Evolutionary conservation across 73 alveolate species (phyloP).

Genomic region (Paramecium tetraurelia): DNA sequence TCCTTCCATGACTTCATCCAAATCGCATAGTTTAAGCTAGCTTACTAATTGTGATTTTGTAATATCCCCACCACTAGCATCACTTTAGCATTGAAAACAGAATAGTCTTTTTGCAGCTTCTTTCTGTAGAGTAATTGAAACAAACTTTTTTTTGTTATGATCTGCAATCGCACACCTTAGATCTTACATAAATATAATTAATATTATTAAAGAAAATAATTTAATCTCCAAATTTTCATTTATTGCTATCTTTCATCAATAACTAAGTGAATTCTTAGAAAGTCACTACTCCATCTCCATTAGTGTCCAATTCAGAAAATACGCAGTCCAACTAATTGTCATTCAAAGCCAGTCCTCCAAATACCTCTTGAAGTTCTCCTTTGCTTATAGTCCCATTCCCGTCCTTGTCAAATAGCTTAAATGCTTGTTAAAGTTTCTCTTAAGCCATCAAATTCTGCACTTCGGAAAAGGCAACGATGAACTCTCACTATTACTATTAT

Average conservation of each 20-base stretch:
- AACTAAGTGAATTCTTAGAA: not conserved
- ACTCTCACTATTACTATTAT: not conserved
- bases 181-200: not conserved
- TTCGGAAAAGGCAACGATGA: not conserved
- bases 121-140: not conserved
- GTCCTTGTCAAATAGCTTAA: constrained; percentile 26
- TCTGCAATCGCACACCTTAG: not conserved
- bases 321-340: not conserved
- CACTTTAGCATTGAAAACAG: constrained; percentile 5
- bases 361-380: constrained; percentile 1
- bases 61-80: not conserved
- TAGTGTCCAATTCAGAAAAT: not conserved
- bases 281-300: constrained; percentile 44
- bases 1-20: constrained; percentile 45
- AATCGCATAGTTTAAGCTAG: not conserved
- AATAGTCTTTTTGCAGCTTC: constrained; percentile 12
- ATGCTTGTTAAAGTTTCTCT: not conserved
- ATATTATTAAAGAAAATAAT: not conserved
- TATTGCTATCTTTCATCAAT: not conserved
- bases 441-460: not conserved
- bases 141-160: not conserved
- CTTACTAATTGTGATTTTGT: not conserved
- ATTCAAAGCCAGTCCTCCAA: constrained; percentile 21
- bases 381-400: constrained; percentile 42
- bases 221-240: not conserved